Base-by-base conservation (phyloP, 2,329 filamentous ascomycete genomes). In the Setomelanomma holmii region DNA sequence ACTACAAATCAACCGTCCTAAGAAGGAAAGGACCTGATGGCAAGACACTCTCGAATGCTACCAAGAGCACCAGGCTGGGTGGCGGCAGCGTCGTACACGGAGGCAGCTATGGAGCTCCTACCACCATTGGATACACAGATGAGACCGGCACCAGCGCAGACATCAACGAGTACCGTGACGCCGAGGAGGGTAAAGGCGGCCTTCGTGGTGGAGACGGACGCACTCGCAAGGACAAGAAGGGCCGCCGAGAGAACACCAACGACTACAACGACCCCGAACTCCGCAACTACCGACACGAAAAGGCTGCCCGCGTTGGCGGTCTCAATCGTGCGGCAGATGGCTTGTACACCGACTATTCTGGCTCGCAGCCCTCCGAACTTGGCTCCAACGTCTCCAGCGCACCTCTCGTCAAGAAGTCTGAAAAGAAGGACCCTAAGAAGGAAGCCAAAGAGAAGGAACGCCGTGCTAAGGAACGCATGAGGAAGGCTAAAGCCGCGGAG, bases 1-100 rank as follows among this genome's bases (percentile, higher is more conserved):
- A 99, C 69, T 99, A 99, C 85, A 98, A 98, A 75, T 89, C 89
- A 1, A 97, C 93, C 0, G 95, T 99, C 1, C 78, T 99, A 40
- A 85, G 95, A 36, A 89, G 93, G 46, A 92, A 89, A 68, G 93
- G 92, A 0, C 91, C 93, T 4, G 93, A 97, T 76, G 93, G 93
- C 35, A 93, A 89, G 39, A 87, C 93, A 1, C 81, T 97, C 4
- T 89, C 86, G 49, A 90, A 91, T 48, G 93, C 90, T 0, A 96
- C 92, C 1, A 86, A 86, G 66, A 88, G 86, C 65, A 97, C 93
- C 1, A 83, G 89, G 58, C 83, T 97, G 0, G 93, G 93, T n/a
- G 92, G 91, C 42, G 91, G 91, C 39, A 93, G 89, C 75, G 77
- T 88, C 4, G 86, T 95, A 70, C 87, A 93, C 58, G 81, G 90